Percentiles rank a stretch among this genome's conserved stretches.
Evolutionary conservation across 441 rosid species (phyloP).

Genomic region (Mallotus repandus): DNA sequence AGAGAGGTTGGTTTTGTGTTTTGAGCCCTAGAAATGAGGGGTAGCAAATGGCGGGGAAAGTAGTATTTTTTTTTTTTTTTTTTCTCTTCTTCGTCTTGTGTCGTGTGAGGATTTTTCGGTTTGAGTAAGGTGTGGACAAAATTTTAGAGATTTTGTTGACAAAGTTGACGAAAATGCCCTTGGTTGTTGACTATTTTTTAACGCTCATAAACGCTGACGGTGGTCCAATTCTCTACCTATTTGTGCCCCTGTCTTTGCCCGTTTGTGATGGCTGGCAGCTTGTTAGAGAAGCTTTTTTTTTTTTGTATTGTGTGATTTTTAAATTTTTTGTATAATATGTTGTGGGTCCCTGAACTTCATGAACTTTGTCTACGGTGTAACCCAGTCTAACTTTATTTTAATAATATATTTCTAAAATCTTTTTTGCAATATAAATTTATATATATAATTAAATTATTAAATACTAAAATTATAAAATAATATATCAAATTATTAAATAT

Average conservation of each 20-base stretch:
- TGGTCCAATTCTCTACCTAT: not conserved
- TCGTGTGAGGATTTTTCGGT: too few relatives aligned
- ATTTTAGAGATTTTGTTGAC: not conserved
- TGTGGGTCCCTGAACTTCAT: too few relatives aligned
- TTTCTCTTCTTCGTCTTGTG: not conserved
- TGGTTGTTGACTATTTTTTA: slow-evolving; percentile 13
- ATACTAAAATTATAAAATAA: too few relatives aligned
- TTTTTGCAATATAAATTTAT: too few relatives aligned
- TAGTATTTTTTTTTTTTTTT: not conserved
- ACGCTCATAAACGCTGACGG: not conserved
- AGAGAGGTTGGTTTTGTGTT: not conserved
- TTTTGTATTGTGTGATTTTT: not conserved
- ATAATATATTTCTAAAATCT: too few relatives aligned
- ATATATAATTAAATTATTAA: too few relatives aligned
- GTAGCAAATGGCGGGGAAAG: slow-evolving; percentile 73
- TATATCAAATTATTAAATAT: too few relatives aligned
- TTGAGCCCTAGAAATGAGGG: slow-evolving; percentile 50
- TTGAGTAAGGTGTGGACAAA: too few relatives aligned
- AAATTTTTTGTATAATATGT: too few relatives aligned
- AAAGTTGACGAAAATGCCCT: slow-evolving; percentile 27
- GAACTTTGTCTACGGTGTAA: too few relatives aligned
- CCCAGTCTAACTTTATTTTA: too few relatives aligned
- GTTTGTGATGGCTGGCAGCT: not conserved
- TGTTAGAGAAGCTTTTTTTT: not conserved
- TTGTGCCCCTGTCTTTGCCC: not conserved